Base-by-base conservation (phyloP, 306 rosid species). In the Argentina anserina region DNA sequence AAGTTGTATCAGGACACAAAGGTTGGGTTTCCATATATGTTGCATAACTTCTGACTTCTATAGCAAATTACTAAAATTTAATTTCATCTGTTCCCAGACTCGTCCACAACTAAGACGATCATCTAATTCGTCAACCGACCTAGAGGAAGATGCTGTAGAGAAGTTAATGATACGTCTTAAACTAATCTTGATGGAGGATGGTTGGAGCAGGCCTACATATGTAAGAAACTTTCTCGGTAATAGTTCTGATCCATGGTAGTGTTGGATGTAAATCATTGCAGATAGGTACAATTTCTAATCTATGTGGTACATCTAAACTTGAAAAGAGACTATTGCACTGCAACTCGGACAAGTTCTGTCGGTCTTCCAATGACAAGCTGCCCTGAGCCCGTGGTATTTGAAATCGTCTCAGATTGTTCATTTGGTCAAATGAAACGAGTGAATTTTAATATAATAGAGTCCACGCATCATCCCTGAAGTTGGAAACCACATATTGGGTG, bases 191-290 rank as follows among this genome's bases (percentile, higher is more conserved):
- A 81, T 84, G 85, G 97, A 94, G 78, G 88, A 89, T 75, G 96
- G 96, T 26, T 91, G 95, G 98, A 88, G 84, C 76, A 77, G 26
- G 58, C 80, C 90, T 9, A 50, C 95, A 1, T 72, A 41, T 65
- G 68, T 75, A 52, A 79, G 88, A 78, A 91, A 88, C 52, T 89
- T 84, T 71, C 87, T 91, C 3, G 81, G 83, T 67, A 89, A 85
- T 28, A 88, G 84, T 86, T 86, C 90, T 12, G 92, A 94, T 83
- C 91, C 97, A 50, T 91, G 98, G 95, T 91, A 85, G 78, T 73
- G 61, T 55, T 39, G 41, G 69, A 39, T 77, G 73, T 53, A 45
- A 70, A 65, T 15, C 52, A 34, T 59, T 28, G 50, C 34, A 31
- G 28, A 58, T 47, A 11, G 56, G 15, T 5, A n/a, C 53, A 62